These are phyloP conservation scores for Aspergillus uvarum DNA, from an alignment of 2,329 filamentous ascomycete genomes.

Conservation along the genomic window DNA sequence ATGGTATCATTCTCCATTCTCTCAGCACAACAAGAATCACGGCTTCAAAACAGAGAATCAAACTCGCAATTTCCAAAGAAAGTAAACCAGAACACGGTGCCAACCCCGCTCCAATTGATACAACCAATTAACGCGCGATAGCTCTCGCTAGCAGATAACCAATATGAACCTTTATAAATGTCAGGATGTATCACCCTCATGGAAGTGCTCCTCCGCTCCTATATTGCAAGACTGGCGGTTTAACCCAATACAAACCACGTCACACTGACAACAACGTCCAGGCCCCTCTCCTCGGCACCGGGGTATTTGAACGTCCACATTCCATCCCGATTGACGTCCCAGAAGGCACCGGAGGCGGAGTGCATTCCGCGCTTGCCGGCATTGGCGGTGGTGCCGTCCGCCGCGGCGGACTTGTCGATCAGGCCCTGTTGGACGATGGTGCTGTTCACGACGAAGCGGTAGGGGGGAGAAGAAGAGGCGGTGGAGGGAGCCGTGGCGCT, in stretches of 20 bases:
- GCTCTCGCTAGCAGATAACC: background rate
- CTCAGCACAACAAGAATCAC: background rate
- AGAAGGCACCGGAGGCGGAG: slow-evolving; percentile 51
- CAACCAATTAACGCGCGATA: background rate
- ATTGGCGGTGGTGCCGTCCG: slow-evolving; percentile 57
- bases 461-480: slow-evolving; percentile 54
- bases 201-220: background rate
- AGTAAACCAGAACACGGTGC: background rate
- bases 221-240: background rate
- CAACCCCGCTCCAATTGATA: background rate
- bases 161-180: background rate
- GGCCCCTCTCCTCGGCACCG: slow-evolving; percentile 46
- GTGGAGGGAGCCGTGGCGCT: slow-evolving; percentile 41
- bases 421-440: slow-evolving; percentile 92
- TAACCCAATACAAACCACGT: slow-evolving; percentile 47
- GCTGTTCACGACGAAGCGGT: slow-evolving; percentile 96
- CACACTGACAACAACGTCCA: slow-evolving; percentile 51
- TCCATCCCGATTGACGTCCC: slow-evolving; percentile 53
- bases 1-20: background rate
- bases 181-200: background rate
- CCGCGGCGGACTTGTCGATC: slow-evolving; percentile 52
- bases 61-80: background rate
- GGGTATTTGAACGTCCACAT: slow-evolving; percentile 56
- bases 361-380: slow-evolving; percentile 75
- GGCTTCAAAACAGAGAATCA: background rate